Evolutionary conservation across 129 eudicot species (phyloP).

Genomic region (Logfia minima): DNA sequence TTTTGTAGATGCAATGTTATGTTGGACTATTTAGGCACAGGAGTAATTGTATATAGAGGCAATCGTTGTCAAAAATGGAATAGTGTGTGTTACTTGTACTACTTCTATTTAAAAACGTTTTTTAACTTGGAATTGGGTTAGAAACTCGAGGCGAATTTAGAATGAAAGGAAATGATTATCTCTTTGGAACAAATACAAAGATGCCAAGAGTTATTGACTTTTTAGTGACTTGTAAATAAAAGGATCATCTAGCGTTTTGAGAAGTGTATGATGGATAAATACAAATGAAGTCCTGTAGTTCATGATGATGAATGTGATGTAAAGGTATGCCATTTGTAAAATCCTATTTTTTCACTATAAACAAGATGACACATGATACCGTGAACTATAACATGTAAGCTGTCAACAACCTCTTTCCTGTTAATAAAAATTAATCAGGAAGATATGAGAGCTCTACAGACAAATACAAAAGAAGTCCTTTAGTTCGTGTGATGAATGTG

Average conservation of each 20-base stretch:
- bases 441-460: not conserved
- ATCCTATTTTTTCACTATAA: not conserved
- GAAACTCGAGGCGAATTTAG: not conserved
- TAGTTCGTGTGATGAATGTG: not conserved
- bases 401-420: not conserved
- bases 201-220: not conserved
- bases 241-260: not conserved
- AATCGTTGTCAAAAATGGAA: not conserved
- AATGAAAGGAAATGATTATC: not conserved
- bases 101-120: not conserved
- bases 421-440: too few species aligned
- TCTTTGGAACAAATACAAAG: not conserved
- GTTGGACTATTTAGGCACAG: not conserved
- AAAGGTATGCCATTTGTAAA: not conserved
- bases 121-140: not conserved
- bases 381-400: not conserved
- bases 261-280: not conserved
- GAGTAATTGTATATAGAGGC: constrained; percentile 3
- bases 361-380: not conserved
- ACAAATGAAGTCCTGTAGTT: not conserved
- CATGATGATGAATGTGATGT: not conserved
- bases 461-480: not conserved
- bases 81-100: not conserved
- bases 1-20: not conserved
- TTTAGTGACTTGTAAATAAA: not conserved